phyloP scores from a whole-genome alignment of 495 filamentous ascomycete species.

The Chaetomium fimeti region DNA sequence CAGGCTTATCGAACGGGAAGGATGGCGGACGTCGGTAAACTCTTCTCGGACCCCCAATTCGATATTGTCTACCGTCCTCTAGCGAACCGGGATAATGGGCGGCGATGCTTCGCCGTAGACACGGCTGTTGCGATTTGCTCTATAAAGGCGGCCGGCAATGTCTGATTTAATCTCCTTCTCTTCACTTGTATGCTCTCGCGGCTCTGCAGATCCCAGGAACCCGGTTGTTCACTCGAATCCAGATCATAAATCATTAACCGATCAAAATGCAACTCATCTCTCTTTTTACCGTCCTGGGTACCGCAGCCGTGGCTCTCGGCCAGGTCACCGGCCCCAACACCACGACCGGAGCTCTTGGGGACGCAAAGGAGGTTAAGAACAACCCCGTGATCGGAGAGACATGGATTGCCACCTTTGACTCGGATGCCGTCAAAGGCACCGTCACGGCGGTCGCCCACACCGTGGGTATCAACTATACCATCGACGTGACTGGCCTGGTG shows the following conservation, averaged over 20 bases:
- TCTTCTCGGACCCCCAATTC: constrained; percentile 5
- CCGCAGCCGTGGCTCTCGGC: constrained; percentile 41
- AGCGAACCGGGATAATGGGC: background rate
- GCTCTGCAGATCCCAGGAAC: background rate
- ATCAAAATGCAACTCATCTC: constrained; percentile 41
- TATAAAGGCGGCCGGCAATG: background rate
- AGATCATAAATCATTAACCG: background rate
- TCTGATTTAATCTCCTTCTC: background rate
- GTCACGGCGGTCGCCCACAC: constrained; percentile 53
- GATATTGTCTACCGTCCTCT: background rate
- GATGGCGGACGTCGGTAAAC: background rate
- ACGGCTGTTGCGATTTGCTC: background rate
- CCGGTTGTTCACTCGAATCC: background rate
- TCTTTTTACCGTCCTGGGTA: constrained; percentile 43
- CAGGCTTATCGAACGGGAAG: background rate
- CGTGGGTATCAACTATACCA: constrained; percentile 60
- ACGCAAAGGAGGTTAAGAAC: constrained; percentile 55
- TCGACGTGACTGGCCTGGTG: constrained; percentile 63
- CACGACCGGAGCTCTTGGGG: constrained; percentile 48
- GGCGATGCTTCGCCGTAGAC: background rate
- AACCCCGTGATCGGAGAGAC: constrained; percentile 56
- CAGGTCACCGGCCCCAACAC: constrained; percentile 33
- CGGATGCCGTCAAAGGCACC: constrained; percentile 54
- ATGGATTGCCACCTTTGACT: constrained; percentile 53
- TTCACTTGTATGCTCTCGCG: background rate